A percentile compares a stretch with the other conserved stretches of the same genome.
Evolutionary conservation across 352 stramenopile species (phyloP).

Genomic region (Globisporangium nunn): DNA sequence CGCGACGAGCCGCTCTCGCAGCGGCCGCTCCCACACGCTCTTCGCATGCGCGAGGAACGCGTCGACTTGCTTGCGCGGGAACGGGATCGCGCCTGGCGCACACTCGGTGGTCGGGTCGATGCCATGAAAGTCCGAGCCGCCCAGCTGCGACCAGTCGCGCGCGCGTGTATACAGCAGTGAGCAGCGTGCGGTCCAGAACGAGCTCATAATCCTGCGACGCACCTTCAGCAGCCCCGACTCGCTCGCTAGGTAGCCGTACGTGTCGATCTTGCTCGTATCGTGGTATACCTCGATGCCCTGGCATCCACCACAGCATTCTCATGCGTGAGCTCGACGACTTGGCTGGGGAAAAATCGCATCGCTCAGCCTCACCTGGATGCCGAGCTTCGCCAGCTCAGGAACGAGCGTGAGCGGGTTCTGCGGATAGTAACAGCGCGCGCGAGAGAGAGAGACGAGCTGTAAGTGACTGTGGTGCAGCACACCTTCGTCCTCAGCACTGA

Average conservation of each 20-base stretch:
- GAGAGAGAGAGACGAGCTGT: not conserved
- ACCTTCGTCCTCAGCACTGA: not conserved
- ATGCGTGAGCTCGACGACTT: not conserved
- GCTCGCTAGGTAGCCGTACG: constrained; percentile 67
- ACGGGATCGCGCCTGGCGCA: constrained; percentile 65
- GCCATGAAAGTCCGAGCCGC: constrained; percentile 80
- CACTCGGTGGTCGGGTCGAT: constrained; percentile 67
- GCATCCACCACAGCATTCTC: not conserved
- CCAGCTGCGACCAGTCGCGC: constrained; percentile 27
- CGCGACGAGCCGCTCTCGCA: constrained; percentile 31
- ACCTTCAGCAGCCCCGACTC: constrained; percentile 71
- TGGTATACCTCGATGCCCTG: constrained; percentile 82
- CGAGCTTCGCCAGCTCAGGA: constrained; percentile 57
- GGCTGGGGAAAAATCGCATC: too few species aligned
- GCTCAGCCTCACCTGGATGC: constrained; percentile 48
- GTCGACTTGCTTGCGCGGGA: constrained; percentile 65
- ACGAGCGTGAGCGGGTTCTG: constrained; percentile 67
- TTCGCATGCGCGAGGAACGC: constrained; percentile 64
- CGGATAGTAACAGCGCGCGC: not conserved
- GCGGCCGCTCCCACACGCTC: constrained; percentile 52
- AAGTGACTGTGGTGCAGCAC: not conserved
- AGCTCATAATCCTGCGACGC: constrained; percentile 3
- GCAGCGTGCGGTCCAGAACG: not conserved
- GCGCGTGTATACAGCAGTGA: constrained; percentile 1
- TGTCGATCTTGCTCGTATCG: constrained; percentile 73